A percentile compares a stretch with the other conserved stretches of the same genome.
Conservation (phyloP, 202 grass and related monocot genomes). For the Schoenoplectus tabernaemontani region DNA sequence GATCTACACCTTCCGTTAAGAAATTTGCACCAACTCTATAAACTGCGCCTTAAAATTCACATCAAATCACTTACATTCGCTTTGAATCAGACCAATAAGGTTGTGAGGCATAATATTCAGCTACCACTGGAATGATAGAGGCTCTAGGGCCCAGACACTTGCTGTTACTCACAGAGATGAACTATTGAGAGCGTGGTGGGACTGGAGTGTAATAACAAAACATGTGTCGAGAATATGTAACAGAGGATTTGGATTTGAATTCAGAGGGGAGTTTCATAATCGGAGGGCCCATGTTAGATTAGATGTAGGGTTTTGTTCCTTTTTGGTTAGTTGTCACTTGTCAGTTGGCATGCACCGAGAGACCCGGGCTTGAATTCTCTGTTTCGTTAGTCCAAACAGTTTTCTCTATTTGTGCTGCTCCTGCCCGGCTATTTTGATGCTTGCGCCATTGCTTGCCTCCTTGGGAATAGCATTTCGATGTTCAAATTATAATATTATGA, state of each 20-base stretch:
- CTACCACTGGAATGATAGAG: background rate
- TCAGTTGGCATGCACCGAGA: background rate
- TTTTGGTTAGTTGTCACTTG: background rate
- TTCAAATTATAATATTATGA: background rate
- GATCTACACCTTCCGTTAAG: too few species aligned
- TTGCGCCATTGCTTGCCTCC: background rate
- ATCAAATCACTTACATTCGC: too few species aligned
- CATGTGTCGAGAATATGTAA: constrained; percentile 9
- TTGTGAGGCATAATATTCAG: too few species aligned
- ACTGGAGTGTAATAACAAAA: background rate
- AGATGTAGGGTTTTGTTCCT: background rate
- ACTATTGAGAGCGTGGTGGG: background rate
- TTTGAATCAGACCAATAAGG: too few species aligned
- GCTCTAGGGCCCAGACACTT: too few species aligned
- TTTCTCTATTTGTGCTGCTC: background rate
- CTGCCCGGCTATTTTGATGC: background rate
- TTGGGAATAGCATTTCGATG: background rate
- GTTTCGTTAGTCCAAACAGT: background rate
- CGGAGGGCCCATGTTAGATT: background rate
- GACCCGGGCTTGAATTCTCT: background rate
- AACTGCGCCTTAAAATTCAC: too few species aligned
- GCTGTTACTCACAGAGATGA: background rate
- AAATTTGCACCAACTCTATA: too few species aligned
- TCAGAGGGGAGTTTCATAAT: background rate
- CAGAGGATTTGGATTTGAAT: background rate